These are phyloP conservation scores for Eutypa lata DNA, from an alignment of 2,329 filamentous ascomycete species.

Conservation along the genomic window DNA sequence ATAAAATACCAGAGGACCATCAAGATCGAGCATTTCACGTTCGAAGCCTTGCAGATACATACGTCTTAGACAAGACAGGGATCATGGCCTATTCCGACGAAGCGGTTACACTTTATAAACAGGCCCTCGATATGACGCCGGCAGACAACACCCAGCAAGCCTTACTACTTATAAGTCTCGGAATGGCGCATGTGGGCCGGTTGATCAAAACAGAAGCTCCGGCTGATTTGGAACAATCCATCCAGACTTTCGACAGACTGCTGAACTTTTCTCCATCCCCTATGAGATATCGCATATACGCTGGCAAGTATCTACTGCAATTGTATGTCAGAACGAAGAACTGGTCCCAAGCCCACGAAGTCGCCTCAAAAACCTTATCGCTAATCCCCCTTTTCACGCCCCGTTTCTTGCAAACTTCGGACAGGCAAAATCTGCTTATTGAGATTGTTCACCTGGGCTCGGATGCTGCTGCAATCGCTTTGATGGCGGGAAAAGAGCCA, in stretches of 20 bases:
- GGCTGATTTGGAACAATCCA: neutral
- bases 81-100: no score
- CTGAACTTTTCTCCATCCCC: neutral
- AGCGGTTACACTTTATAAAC: no score
- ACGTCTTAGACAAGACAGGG: no score
- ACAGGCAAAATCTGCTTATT: neutral
- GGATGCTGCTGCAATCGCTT: neutral
- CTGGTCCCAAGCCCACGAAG: neutral
- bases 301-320: neutral
- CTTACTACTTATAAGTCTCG: no score
- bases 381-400: neutral
- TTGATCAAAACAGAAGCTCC: neutral
- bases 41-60: neutral
- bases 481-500: neutral
- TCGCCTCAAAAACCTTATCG: neutral
- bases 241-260: neutral
- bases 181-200: neutral
- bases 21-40: neutral
- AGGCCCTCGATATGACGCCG: no score
- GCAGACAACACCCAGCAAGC: no score
- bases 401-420: neutral
- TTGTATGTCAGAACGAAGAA: neutral
- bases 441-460: neutral
- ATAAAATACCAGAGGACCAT: neutral
- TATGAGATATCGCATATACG: neutral